These are phyloP conservation scores for Apostasia shenzhenica DNA, from an alignment of 106 monocot genomes.

Conservation along the genomic window DNA sequence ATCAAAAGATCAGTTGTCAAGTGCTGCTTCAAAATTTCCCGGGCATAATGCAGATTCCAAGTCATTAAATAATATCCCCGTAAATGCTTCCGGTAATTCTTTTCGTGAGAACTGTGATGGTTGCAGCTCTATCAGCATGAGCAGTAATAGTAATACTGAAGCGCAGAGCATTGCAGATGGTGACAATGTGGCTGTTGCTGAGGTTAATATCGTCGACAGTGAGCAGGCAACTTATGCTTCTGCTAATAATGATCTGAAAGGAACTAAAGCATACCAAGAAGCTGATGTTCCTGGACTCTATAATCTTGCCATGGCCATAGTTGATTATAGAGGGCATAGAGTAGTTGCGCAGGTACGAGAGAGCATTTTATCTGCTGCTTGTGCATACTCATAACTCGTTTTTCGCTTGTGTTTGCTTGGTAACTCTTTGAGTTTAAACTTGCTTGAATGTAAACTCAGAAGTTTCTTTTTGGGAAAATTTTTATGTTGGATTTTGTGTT, in stretches of 20 bases:
- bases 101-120: constrained; percentile 8
- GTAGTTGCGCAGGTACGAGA: constrained; percentile 89
- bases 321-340: constrained; percentile 94
- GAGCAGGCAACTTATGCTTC: constrained; percentile 99
- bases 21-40: constrained; percentile 9
- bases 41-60: constrained; percentile 12
- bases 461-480: too few relatives aligned
- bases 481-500: too few relatives aligned
- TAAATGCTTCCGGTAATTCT: constrained; percentile 10
- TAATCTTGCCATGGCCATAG: constrained; percentile 96
- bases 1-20: constrained; percentile 35
- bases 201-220: constrained; percentile 55
- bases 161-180: constrained; percentile 15
- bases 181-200: constrained; percentile 27
- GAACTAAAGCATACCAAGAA: constrained; percentile 96
- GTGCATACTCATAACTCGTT: neutral
- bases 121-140: neutral
- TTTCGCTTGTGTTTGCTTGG: neutral
- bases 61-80: constrained; percentile 8
- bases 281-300: constrained; percentile 97
- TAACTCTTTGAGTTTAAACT: too few relatives aligned
- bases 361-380: neutral
- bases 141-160: constrained; percentile 12
- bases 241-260: constrained; percentile 98
- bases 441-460: too few relatives aligned